Percentiles rank a stretch among this genome's conserved stretches.
Conservation (phyloP, 2,329 filamentous ascomycete genomes). For the Aspergillus sp. region DNA sequence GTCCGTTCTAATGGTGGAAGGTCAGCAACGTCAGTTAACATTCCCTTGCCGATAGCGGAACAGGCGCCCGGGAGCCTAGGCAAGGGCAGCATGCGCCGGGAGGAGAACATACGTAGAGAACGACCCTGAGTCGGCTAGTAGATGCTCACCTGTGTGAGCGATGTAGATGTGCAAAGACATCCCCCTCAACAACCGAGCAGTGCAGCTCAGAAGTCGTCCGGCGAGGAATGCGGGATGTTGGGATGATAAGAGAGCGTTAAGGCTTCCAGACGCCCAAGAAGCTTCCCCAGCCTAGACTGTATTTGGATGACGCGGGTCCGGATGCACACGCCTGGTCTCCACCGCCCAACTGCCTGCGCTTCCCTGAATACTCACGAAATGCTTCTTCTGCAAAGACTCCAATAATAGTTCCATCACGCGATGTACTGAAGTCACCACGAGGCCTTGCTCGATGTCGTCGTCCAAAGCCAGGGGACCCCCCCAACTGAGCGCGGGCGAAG, state of each 20-base stretch:
- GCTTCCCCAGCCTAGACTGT: slow-evolving; percentile 22
- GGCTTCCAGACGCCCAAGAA: slow-evolving; percentile 16
- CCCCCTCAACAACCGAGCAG: slow-evolving; percentile 42
- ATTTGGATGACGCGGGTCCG: slow-evolving; percentile 20
- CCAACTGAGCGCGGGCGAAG: slow-evolving; percentile 35
- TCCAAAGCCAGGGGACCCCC: slow-evolving; percentile 28
- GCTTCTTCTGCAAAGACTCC: neutral
- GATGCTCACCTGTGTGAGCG: slow-evolving; percentile 86
- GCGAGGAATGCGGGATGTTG: slow-evolving; percentile 23
- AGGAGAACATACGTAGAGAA: slow-evolving; percentile 65
- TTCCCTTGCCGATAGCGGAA: slow-evolving; percentile 6
- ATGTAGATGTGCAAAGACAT: slow-evolving; percentile 92
- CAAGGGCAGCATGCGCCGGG: slow-evolving; percentile 4
- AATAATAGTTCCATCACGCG: slow-evolving; percentile 26
- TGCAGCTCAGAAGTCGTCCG: slow-evolving; percentile 20
- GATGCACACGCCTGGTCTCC: slow-evolving; percentile 16
- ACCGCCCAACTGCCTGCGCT: slow-evolving; percentile 13
- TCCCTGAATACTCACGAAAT: neutral
- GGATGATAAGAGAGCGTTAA: slow-evolving; percentile 18
- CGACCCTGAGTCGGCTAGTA: slow-evolving; percentile 73
- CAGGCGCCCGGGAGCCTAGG: neutral
- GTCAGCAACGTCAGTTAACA: slow-evolving; percentile 7
- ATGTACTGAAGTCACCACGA: slow-evolving; percentile 25
- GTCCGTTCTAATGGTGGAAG: slow-evolving; percentile 65
- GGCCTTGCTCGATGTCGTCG: slow-evolving; percentile 36